These are phyloP conservation scores for Populus simonii DNA, from an alignment of 345 rosid genomes.

Conservation along the genomic window DNA sequence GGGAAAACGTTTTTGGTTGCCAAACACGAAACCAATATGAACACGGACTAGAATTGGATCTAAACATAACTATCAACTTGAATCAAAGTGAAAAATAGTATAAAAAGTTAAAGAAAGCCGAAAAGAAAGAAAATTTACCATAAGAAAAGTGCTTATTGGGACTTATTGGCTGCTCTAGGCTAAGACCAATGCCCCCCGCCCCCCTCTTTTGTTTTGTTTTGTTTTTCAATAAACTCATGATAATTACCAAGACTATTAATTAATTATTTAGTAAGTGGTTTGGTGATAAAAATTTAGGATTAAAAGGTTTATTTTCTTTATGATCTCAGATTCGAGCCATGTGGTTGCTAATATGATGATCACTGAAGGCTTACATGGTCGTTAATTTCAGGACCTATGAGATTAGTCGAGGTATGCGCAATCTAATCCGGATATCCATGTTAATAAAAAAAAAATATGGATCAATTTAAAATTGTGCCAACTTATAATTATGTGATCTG, in stretches of 20 bases:
- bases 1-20: background rate
- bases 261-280: too few relatives aligned
- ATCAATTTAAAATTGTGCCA: background rate
- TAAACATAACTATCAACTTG: background rate
- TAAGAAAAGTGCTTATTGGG: background rate
- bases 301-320: accelerated
- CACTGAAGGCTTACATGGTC: accelerated
- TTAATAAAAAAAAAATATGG: too few relatives aligned
- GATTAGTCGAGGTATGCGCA: too few relatives aligned
- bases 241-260: background rate
- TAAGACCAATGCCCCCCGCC: background rate
- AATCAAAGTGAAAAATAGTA: background rate
- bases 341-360: too few relatives aligned
- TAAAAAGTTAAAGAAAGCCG: background rate
- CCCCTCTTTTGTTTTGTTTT: too few relatives aligned
- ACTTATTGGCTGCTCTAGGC: background rate
- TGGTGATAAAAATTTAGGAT: too few relatives aligned
- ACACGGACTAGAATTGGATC: background rate
- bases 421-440: too few relatives aligned
- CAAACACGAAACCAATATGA: background rate
- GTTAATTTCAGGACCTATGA: too few relatives aligned
- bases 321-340: too few relatives aligned
- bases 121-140: constrained; percentile 2
- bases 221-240: background rate
- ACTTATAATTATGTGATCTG: background rate